Evolutionary conservation across 2,329 filamentous ascomycete genomes (phyloP).

Genomic region (Fusarium sp.): DNA sequence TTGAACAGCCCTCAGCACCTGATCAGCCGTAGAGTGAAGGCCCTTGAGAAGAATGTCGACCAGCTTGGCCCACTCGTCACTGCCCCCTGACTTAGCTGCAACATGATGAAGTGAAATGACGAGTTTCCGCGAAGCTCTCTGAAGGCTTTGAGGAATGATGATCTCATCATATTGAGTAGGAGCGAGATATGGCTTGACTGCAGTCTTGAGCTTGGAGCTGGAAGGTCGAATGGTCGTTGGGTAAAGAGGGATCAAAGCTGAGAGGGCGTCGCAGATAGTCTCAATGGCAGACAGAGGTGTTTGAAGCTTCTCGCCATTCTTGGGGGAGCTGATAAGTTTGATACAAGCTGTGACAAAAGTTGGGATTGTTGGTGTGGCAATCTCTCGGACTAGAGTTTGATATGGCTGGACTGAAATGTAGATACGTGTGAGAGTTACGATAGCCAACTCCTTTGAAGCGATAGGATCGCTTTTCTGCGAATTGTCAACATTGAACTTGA

Average conservation of each 20-base stretch:
- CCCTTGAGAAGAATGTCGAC: constrained; percentile 70
- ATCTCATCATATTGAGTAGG: constrained; percentile 67
- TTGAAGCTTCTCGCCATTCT: constrained; percentile 40
- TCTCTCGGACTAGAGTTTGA: constrained; percentile 85
- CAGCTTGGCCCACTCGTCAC: constrained; percentile 81
- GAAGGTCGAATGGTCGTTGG: constrained; percentile 85
- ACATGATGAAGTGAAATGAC: constrained; percentile 81
- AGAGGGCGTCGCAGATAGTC: constrained; percentile 77
- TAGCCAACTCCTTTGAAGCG: constrained; percentile 78
- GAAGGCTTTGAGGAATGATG: constrained; percentile 63
- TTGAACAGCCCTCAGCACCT: constrained; percentile 79
- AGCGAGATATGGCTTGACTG: constrained; percentile 70
- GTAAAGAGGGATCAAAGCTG: constrained; percentile 79
- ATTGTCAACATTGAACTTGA: constrained; percentile 31
- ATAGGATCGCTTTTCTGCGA: constrained; percentile 79
- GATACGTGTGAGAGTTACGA: constrained; percentile 84
- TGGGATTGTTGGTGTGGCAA: constrained; percentile 84
- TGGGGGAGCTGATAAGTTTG: constrained; percentile 66
- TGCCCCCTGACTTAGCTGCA: constrained; percentile 80
- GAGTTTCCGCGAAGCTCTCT: constrained; percentile 70
- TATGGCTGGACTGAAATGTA: constrained; percentile 85
- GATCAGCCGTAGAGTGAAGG: constrained; percentile 78
- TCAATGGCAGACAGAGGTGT: constrained; percentile 67
- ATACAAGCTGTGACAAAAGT: constrained; percentile 79
- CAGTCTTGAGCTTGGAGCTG: constrained; percentile 72